Conservation (phyloP, 441 rosid species). For the Pelargonium fulgidum region DNA sequence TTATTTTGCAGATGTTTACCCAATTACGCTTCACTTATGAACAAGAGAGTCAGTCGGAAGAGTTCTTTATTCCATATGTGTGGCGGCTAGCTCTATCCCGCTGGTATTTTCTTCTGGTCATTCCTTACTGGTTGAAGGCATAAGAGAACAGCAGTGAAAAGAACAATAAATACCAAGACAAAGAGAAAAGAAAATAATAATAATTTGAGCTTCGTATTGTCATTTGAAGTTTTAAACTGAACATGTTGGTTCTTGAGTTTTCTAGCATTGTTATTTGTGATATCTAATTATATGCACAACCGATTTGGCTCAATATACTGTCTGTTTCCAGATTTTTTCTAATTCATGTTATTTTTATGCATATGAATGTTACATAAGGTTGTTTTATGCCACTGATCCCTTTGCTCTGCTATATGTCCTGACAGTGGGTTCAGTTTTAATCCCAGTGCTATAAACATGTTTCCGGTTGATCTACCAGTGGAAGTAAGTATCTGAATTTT, state of each 20-base stretch:
- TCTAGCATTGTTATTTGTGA: neutral
- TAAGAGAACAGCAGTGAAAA: neutral
- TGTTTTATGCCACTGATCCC: conserved; percentile 11
- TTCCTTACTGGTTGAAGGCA: neutral
- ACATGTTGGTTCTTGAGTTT: neutral
- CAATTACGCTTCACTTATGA: conserved; percentile 95
- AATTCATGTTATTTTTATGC: neutral
- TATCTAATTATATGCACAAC: neutral
- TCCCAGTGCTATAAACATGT: conserved; percentile 53
- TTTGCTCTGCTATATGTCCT: conserved; percentile 14
- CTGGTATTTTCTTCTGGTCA: neutral
- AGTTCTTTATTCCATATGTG: conserved; percentile 85
- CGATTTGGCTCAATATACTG: neutral
- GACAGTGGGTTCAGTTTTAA: conserved; percentile 57
- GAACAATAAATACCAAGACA: neutral
- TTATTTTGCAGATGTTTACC: conserved; percentile 73
- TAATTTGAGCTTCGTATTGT: neutral
- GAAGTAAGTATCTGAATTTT: conserved; percentile 44
- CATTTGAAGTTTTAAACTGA: neutral
- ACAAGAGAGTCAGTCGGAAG: conserved; percentile 98
- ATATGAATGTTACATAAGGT: neutral
- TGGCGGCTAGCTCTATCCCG: conserved; percentile 72
- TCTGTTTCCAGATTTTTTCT: neutral
- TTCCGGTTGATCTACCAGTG: conserved; percentile 42
- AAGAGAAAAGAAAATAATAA: neutral